Evolutionary conservation across 495 filamentous ascomycete species (phyloP).

Genomic region (Glarea lozoyensis): DNA sequence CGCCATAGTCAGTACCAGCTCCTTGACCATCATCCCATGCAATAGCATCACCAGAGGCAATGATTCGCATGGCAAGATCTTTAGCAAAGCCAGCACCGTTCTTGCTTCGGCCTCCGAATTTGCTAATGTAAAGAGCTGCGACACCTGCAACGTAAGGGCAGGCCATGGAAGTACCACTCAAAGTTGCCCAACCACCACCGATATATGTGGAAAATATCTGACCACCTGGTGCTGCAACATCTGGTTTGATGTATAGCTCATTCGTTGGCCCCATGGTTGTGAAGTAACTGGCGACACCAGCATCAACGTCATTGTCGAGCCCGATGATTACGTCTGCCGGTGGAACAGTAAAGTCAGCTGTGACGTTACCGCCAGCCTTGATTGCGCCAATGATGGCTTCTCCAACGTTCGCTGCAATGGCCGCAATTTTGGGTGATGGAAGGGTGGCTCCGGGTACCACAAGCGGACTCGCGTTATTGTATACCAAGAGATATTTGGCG

Average conservation of each 20-base stretch:
- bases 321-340: constrained; percentile 24
- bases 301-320: background rate
- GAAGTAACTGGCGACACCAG: constrained; percentile 22
- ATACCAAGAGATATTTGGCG: too few relatives aligned
- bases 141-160: constrained; percentile 42
- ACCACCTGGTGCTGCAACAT: constrained; percentile 35
- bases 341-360: too few relatives aligned
- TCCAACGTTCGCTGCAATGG: too few relatives aligned
- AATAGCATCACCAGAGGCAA: too few relatives aligned
- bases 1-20: too few relatives aligned
- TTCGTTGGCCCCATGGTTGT: constrained; percentile 38
- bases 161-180: constrained; percentile 45
- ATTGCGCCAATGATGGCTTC: too few relatives aligned
- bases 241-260: constrained; percentile 35
- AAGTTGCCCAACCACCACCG: constrained; percentile 25
- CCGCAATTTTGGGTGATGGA: too few relatives aligned
- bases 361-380: too few relatives aligned
- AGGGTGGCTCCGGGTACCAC: too few relatives aligned
- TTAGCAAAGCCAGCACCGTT: background rate
- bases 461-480: too few relatives aligned
- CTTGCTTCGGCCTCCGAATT: background rate
- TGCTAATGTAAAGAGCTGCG: constrained; percentile 16
- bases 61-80: too few relatives aligned
- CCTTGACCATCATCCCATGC: too few relatives aligned
- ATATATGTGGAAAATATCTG: constrained; percentile 37